Evolutionary conservation across 495 filamentous ascomycete genomes (phyloP), one percentile per base, ranked within the genome.

Genomic region (Poronia punctata): DNA sequence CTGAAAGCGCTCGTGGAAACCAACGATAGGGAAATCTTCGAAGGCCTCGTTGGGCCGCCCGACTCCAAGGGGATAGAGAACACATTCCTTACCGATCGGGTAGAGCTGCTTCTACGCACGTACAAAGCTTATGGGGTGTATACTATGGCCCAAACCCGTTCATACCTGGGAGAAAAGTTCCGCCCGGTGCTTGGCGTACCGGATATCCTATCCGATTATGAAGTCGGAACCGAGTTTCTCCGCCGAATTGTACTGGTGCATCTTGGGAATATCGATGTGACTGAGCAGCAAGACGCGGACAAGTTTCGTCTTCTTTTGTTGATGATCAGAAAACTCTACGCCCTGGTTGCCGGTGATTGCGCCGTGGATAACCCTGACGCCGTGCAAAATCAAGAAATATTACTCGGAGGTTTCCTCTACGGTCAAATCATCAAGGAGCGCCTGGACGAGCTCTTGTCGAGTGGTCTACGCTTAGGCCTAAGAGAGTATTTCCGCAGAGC

Each of bases 221-320:
- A 94, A 35, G 86, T 80, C 18, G 92, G 92, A 20, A 83, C 78
- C 1, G 87, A 95, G 52, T 95, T 97, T 57, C 64, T 98, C 46
- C 74, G 88, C 45, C 87, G 80, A 63, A 76, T 96, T 53, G 88
- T 96, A 3, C 71, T 96, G 18, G 87, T 89, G 16, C 88, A 98
- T 67, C 70, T 98, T 28, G 88, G 86, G 25, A 82, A 82, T 59
- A 67, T 82, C 43, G 71, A 90, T 50, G 86, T 92, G 27, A 85
- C 83, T 5, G 83, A 86, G 45, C 67, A 77, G 21, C 83, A 92
- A 56, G 79, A 96, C 51, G 71, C 72, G 37, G 88, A 96, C 66
- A 98, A 97, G 64, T 96, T 94, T 67, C 83, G 83, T 49, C 78
- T 95, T 80, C 70, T 97, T 35, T 70, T 95, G 31, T 95, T 96